Evolutionary conservation across 768 basidiomycete genomes (phyloP), one percentile per base, ranked within the genome.

Genomic region (Lepiota venenata): DNA sequence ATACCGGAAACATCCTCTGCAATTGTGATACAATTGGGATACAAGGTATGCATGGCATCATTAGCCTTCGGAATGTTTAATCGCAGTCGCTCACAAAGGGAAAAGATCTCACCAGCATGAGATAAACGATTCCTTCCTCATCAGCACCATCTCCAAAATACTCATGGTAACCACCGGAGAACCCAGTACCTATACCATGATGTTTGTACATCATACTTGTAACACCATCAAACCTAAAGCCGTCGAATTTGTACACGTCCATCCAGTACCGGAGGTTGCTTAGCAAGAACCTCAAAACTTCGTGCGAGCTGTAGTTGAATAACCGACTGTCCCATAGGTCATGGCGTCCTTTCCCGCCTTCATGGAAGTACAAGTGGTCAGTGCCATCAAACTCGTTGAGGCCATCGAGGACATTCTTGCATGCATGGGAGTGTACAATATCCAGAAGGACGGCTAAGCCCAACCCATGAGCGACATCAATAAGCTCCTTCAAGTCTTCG

Each of bases 131-230:
- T 6, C 84, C 93, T 63, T 98, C 96, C 44, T 86, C 73, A 62
- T 98, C 97, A 16, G 88, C 88, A 11, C 71, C 73, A 32, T 82
- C 75, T 12, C 95, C 96, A 69, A 98, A 99, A 72, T 99, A 99
- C 70, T 99, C 97, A 65, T 97, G 91, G 71, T 99, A 99, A 11
- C 92, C 95, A 22, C 96, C 95, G 39, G 93, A 96, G 74, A 99
- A 99, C 15, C 96, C 97, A 7, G 94, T 83, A 14, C 96, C 96
- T 61, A 98, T 98, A 9, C 97, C 97, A 69, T 98, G 97, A 66
- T 99, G 97, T 48, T 83, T 74, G 72, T 98, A 99, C 93, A 99
- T 95, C 96, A 98, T 98, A 65, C 93, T 95, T 3, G 97, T 99
- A 45, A 99, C 97, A 22, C 97, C 97, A 61, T 99, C 97, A 66